phyloP scores from a whole-genome alignment of 441 rosid genomes.

The Melastoma candidum region DNA sequence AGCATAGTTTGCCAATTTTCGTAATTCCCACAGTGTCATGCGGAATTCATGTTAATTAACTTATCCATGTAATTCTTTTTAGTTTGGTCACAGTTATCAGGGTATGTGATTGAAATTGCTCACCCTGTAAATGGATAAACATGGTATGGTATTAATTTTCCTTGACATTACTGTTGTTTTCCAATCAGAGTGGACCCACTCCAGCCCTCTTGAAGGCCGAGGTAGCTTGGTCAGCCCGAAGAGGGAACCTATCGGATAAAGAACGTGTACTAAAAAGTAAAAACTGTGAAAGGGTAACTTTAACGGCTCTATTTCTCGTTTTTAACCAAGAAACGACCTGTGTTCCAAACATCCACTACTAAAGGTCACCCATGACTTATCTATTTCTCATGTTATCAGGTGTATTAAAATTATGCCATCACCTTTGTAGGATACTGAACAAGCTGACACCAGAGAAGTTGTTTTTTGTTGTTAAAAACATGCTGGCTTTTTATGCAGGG shows the following conservation, averaged over 20 bases:
- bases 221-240: slow-evolving; percentile 83
- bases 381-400: too few species aligned
- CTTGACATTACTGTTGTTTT: background rate
- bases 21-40: too few species aligned
- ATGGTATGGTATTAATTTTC: slow-evolving; percentile 4
- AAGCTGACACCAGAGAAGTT: slow-evolving; percentile 81
- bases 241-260: slow-evolving; percentile 68
- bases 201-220: slow-evolving; percentile 70
- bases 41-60: too few species aligned
- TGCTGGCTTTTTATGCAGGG: slow-evolving; percentile 37
- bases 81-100: too few species aligned
- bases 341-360: background rate
- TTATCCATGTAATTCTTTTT: too few species aligned
- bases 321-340: too few species aligned
- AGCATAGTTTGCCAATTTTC: too few species aligned
- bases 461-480: slow-evolving; percentile 4
- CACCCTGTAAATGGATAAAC: background rate
- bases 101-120: slow-evolving; percentile 4
- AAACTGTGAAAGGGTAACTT: slow-evolving; percentile 67
- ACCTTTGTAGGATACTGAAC: slow-evolving; percentile 60
- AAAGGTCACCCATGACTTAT: too few species aligned
- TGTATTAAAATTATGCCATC: background rate
- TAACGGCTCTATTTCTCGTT: too few species aligned
- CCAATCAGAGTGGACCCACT: slow-evolving; percentile 56
- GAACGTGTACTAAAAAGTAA: slow-evolving; percentile 61